Base-by-base conservation (phyloP, 352 stramenopile genomes). In the Pythium rishiriense region DNA sequence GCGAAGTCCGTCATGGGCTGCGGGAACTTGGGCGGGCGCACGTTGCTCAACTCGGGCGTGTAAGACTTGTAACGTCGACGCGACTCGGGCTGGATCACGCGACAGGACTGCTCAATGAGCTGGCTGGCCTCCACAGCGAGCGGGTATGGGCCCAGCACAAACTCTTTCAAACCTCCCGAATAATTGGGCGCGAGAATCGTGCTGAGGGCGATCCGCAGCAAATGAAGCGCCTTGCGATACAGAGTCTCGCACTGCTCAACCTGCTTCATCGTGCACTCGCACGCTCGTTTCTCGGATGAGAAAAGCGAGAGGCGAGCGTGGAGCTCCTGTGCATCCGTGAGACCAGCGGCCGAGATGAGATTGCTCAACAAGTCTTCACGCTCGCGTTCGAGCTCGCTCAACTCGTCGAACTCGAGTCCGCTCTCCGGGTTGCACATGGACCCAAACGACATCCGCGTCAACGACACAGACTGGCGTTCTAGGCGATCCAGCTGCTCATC, bases 201-300 rank as follows among this genome's bases (percentile, higher is more conserved):
- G 26, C 84, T 84, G 11, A 95, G 72, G 17, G 86, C 84, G 9
- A 80, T 66, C 25, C 84, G 83, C n/a, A 95, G 72, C 33, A 91
- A 48, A 26, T 91, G 70, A 52, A 93, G 69, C 8, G 84, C 84
- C 66, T 92, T 83, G 52, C 86, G 84, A 60, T 93, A 95, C 70
- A 88, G 70, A 14, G 70, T 74, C 49, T 88, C 80, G 22, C 81
- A 75, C 10, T 78, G 73, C n/a, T 92, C 81, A 7, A 91, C 78
- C 66, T 95, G 86, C 56, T 90, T 90, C 56, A 83, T 74, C 3
- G 90, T 81, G 52, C 76, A 89, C 46, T 88, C 73, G 31, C 83
- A 82, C 0, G 86, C 86, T 60, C 91, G 88, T 63, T 91, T 88
- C 64, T 95, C 86, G 5, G 83, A 90, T 5, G 80, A 80, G 55